Base-by-base conservation (phyloP, 371 early-diverging fungal genomes). In the Sporodiniella umbellata region DNA sequence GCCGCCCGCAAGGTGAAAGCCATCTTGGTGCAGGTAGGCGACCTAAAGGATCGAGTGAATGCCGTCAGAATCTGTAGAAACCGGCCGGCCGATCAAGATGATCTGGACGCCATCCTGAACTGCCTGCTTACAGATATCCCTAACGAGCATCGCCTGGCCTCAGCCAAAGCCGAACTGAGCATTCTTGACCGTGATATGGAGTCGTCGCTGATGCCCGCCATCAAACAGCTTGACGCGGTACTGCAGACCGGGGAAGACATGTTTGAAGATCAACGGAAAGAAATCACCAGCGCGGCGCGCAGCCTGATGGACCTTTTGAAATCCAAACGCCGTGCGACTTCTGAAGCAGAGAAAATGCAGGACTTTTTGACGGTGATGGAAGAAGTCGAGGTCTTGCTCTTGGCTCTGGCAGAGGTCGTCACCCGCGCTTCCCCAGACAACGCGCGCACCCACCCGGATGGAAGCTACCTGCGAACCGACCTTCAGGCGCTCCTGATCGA, bases 401-500 rank as follows among this genome's bases (percentile, higher is more conserved):
- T 62, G 0, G 72, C 76, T 5, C 42, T 78, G 17, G 54, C 61
- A 7, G 81, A 78, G 45, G 73, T 77, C 0, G 63, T 80, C 4
- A 69, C 70, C 10, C 61, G 63, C 19, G 69, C 74, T 2, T 60
- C 75, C 5, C 66, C 72, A 5, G 51, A 58, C 1, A 50, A 61
- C 44, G 69, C 70, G 2, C 56, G 65, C 28, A 53, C 58, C 0
- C 18, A 40, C 10, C 60, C 61, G 2, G 70, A 71, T 14, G 62
- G 72, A 18, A 42, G 43, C 17, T 67, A 66, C 30, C 64, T 63
- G 19, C 71, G 71, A 2, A 68, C 77, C 12, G 83, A 80, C 49
- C 54, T 84, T 8, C 78, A 81, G 39, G 73, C 79, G 2, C 50
- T 81, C 45, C 53, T 72, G 42, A 80, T 80, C 44, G 83, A 82